Conservation (phyloP, 2,329 filamentous ascomycete genomes). For the Verticillium alfalfae region DNA sequence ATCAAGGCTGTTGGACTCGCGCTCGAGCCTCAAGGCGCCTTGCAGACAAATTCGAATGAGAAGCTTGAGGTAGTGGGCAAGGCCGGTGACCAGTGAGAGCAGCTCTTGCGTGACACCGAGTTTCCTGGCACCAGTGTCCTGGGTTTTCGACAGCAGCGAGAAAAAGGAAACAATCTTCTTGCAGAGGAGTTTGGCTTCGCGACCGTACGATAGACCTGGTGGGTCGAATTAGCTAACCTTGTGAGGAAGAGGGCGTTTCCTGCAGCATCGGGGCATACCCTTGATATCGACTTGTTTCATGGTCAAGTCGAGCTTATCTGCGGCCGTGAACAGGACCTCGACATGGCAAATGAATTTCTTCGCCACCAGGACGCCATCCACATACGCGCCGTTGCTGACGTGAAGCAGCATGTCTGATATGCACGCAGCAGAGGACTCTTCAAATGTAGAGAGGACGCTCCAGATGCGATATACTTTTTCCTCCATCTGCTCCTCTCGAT, state of each 20-base stretch:
- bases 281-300: slow-evolving; percentile 68
- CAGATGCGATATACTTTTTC: slow-evolving; percentile 97
- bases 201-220: slow-evolving; percentile 78
- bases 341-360: slow-evolving; percentile 96
- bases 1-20: slow-evolving; percentile 68
- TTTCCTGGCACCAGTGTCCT: slow-evolving; percentile 83
- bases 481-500: slow-evolving; percentile 90
- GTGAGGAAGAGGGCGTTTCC: neutral
- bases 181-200: slow-evolving; percentile 97
- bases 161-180: slow-evolving; percentile 99
- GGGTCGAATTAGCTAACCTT: slow-evolving; percentile 4
- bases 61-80: slow-evolving; percentile 96
- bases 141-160: slow-evolving; percentile 86
- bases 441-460: slow-evolving; percentile 94
- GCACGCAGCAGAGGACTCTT: slow-evolving; percentile 95
- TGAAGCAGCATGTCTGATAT: slow-evolving; percentile 99
- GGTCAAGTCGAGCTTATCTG: slow-evolving; percentile 74
- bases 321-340: slow-evolving; percentile 83
- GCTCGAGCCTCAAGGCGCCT: slow-evolving; percentile 84
- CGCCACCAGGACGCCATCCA: slow-evolving; percentile 90
- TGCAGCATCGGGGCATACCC: slow-evolving; percentile 45
- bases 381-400: slow-evolving; percentile 94
- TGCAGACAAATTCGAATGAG: slow-evolving; percentile 96
- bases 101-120: slow-evolving; percentile 95
- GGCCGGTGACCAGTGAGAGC: slow-evolving; percentile 91